Percentiles rank a stretch among this genome's conserved stretches.
Evolutionary conservation across 345 rosid genomes (phyloP).

Genomic region (Kernera saxatilis): DNA sequence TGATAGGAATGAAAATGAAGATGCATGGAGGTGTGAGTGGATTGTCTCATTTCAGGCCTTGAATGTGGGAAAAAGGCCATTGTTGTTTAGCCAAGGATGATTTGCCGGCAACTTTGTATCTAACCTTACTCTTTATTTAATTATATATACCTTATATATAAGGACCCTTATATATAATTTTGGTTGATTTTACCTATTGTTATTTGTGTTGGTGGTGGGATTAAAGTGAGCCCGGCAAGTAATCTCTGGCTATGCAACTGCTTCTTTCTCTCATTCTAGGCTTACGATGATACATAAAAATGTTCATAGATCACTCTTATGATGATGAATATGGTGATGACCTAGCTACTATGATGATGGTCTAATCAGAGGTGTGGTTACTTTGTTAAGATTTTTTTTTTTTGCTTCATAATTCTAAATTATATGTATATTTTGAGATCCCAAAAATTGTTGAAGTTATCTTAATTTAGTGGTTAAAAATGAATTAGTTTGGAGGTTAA

Average conservation of each 20-base stretch:
- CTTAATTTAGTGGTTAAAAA: background rate
- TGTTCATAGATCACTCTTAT: background rate
- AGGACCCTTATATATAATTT: background rate
- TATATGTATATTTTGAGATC: background rate
- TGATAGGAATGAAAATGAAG: background rate
- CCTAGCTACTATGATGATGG: background rate
- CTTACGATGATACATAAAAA: background rate
- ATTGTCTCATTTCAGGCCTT: conserved; percentile 6
- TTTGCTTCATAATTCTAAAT: too few relatives aligned
- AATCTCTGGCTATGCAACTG: conserved; percentile 11
- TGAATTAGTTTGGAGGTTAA: background rate
- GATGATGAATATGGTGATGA: background rate
- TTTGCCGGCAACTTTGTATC: conserved; percentile 15
- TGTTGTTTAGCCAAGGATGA: conserved; percentile 26
- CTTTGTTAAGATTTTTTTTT: background rate
- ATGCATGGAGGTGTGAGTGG: background rate
- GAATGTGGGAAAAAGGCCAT: conserved; percentile 16
- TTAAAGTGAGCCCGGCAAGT: conserved; percentile 12
- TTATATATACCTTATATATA: too few relatives aligned
- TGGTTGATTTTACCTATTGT: background rate
- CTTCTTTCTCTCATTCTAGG: conserved; percentile 24
- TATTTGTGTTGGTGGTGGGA: background rate
- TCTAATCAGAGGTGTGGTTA: background rate
- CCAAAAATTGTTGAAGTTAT: background rate
- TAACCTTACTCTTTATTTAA: background rate